phyloP scores from a whole-genome alignment of 2,329 filamentous ascomycete species.

The Cytospora piceicola region DNA sequence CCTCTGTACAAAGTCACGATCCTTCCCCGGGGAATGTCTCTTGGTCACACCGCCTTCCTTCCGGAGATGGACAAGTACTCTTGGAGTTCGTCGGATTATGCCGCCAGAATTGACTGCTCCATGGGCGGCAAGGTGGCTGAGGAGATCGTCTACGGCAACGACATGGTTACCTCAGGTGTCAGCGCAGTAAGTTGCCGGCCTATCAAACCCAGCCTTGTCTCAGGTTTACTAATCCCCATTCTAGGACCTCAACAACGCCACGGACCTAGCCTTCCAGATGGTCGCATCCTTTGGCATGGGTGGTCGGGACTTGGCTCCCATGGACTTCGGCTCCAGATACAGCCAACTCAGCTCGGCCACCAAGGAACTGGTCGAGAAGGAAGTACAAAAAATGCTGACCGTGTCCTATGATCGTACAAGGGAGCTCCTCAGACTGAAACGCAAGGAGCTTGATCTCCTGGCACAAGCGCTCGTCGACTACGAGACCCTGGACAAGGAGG shows the following conservation, averaged over 20 bases:
- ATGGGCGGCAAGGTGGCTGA: constrained; percentile 78
- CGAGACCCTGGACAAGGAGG: constrained; percentile 85
- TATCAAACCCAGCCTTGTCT: neutral
- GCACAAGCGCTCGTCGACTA: constrained; percentile 92
- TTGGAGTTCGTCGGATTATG: constrained; percentile 80
- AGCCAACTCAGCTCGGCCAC: constrained; percentile 82
- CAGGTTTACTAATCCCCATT: constrained; percentile 36
- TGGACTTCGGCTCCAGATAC: constrained; percentile 84
- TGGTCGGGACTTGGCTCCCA: constrained; percentile 74
- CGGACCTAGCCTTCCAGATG: constrained; percentile 81
- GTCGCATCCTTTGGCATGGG: constrained; percentile 92
- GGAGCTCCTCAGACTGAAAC: constrained; percentile 71
- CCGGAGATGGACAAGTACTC: constrained; percentile 94
- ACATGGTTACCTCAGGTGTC: constrained; percentile 89
- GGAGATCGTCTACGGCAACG: constrained; percentile 88
- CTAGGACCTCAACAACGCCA: constrained; percentile 83
- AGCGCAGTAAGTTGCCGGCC: constrained; percentile 62
- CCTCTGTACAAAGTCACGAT: constrained; percentile 97
- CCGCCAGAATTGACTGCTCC: constrained; percentile 70
- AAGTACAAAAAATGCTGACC: constrained; percentile 83
- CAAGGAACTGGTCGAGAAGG: constrained; percentile 81
- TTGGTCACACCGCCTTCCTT: constrained; percentile 86
- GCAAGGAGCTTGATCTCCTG: constrained; percentile 83
- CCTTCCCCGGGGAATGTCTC: constrained; percentile 81
- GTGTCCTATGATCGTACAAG: constrained; percentile 77